phyloP scores from a whole-genome alignment of 306 rosid genomes.

The Castanospermum australe region DNA sequence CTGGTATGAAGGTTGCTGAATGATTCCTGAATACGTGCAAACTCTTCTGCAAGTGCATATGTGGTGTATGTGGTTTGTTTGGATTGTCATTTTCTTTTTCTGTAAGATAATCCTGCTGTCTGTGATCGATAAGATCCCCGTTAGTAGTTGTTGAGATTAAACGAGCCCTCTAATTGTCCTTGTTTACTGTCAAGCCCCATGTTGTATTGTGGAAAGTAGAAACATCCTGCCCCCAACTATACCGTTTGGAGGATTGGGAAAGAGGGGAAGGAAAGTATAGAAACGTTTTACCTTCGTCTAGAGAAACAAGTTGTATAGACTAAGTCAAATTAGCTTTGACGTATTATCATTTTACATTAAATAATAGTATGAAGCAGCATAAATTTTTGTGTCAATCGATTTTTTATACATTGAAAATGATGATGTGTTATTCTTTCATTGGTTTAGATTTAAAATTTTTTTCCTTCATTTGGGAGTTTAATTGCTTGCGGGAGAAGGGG shows the following conservation, averaged over 20 bases:
- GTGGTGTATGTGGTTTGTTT: constrained; percentile 37
- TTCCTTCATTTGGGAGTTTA: not conserved
- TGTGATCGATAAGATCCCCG: constrained; percentile 29
- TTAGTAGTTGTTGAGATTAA: constrained; percentile 30
- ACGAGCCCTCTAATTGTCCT: not conserved
- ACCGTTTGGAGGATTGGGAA: constrained; percentile 18
- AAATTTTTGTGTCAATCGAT: too few species aligned
- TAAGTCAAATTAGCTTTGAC: too few species aligned
- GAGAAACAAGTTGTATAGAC: too few species aligned
- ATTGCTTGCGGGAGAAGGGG: not conserved
- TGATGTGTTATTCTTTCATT: too few species aligned
- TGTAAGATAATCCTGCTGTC: constrained; percentile 38
- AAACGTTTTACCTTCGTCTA: not conserved
- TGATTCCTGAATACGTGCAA: constrained; percentile 28
- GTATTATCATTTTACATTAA: too few species aligned
- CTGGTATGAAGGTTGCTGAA: constrained; percentile 91
- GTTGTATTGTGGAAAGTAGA: constrained; percentile 22
- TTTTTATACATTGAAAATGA: too few species aligned
- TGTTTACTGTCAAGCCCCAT: not conserved
- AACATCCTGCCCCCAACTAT: constrained; percentile 3
- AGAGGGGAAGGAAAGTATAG: constrained; percentile 6
- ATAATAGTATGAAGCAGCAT: too few species aligned
- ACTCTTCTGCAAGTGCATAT: constrained; percentile 13
- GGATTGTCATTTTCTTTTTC: constrained; percentile 18
- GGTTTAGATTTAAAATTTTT: too few species aligned